Evolutionary conservation across 169 alveolate species (phyloP).

Genomic region (Plasmodium vivax): DNA sequence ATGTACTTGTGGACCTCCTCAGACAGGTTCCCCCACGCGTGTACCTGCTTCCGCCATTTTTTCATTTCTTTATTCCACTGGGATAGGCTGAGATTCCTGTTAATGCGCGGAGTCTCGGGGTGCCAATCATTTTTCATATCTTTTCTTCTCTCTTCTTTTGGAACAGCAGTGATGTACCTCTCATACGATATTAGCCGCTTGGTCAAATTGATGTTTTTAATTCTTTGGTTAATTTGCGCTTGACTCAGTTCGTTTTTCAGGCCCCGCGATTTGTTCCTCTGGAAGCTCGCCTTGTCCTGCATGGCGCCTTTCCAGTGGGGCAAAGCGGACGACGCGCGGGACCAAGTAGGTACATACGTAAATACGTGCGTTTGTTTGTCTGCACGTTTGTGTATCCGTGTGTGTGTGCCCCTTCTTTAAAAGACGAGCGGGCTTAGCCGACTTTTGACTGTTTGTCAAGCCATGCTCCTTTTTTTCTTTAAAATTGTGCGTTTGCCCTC

Average conservation of each 20-base stretch:
- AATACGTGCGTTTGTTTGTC: neutral
- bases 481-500: neutral
- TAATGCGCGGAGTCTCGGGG: constrained; percentile 82
- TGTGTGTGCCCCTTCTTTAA: neutral
- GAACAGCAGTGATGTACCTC: constrained; percentile 78
- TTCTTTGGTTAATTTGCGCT: constrained; percentile 68
- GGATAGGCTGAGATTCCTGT: constrained; percentile 76
- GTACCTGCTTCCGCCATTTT: constrained; percentile 82
- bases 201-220: constrained; percentile 82
- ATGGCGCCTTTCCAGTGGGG: constrained; percentile 11
- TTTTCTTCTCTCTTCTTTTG: constrained; percentile 75
- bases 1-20: constrained; percentile 45
- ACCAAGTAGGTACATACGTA: neutral
- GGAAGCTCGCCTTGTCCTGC: constrained; percentile 2
- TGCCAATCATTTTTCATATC: constrained; percentile 79
- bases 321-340: neutral
- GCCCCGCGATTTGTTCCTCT: neutral
- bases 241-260: constrained; percentile 14
- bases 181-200: constrained; percentile 79
- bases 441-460: neutral
- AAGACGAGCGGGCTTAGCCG: neutral
- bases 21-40: constrained; percentile 78
- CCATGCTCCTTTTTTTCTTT: neutral
- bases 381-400: too few species aligned
- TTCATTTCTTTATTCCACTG: constrained; percentile 82